Conservation (phyloP, 257 asterid species). For the Lithospermum erythrorhizon region DNA sequence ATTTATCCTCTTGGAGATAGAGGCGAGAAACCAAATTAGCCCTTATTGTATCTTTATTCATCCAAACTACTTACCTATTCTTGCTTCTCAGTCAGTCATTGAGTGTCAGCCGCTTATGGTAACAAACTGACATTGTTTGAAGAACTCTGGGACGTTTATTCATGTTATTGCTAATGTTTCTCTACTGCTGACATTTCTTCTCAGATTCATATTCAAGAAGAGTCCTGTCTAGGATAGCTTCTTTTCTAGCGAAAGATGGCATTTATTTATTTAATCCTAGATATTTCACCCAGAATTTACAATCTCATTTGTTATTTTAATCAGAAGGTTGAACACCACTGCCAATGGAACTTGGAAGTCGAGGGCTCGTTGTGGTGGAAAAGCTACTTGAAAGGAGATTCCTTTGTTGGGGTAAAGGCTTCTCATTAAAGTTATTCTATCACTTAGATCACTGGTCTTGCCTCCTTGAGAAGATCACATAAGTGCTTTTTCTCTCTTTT, state of each 20-base stretch:
- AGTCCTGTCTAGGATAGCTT: slow-evolving; percentile 85
- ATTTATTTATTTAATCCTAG: slow-evolving; percentile 60
- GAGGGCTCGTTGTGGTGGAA: slow-evolving; percentile 25
- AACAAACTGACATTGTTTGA: slow-evolving; percentile 8
- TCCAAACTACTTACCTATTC: slow-evolving; percentile 62
- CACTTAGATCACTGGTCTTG: slow-evolving; percentile 65
- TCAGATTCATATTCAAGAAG: slow-evolving; percentile 97
- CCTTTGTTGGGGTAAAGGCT: slow-evolving; percentile 86
- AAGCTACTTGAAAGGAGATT: slow-evolving; percentile 35
- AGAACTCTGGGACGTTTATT: slow-evolving; percentile 5
- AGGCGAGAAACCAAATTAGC: slow-evolving; percentile 48
- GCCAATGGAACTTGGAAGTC: slow-evolving; percentile 51
- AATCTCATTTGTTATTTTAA: slow-evolving; percentile 39
- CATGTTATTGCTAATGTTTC: background rate
- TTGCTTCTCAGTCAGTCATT: slow-evolving; percentile 75
- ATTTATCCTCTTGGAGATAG: slow-evolving; percentile 86
- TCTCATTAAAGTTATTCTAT: slow-evolving; percentile 56
- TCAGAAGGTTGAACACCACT: slow-evolving; percentile 61
- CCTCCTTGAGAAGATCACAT: slow-evolving; percentile 79
- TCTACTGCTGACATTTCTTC: slow-evolving; percentile 18
- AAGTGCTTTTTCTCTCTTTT: slow-evolving; percentile 97
- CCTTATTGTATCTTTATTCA: slow-evolving; percentile 62
- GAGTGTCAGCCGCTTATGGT: slow-evolving; percentile 91
- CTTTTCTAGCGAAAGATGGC: slow-evolving; percentile 94
- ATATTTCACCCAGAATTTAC: slow-evolving; percentile 66